A percentile compares a stretch with the other conserved stretches of the same genome.
Conservation (phyloP, 305 asterid species). For the Lippia alba region DNA sequence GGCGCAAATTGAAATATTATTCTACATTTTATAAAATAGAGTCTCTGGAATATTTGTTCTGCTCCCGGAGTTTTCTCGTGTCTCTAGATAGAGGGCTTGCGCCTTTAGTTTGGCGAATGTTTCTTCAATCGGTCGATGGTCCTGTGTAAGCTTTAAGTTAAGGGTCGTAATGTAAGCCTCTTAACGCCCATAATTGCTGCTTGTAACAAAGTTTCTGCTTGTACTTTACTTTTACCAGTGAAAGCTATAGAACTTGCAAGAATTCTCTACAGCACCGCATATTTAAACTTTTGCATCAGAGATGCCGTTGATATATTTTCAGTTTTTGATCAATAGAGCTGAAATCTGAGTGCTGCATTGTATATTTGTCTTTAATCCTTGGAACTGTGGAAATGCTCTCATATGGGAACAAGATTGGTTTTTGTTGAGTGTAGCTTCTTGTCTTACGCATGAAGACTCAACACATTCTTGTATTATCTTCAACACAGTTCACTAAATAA, state of each 20-base stretch:
- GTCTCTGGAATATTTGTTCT: neutral
- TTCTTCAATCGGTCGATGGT: conserved; percentile 18
- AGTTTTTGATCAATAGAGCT: neutral
- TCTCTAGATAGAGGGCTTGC: conserved; percentile 15
- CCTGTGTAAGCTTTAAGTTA: conserved; percentile 16
- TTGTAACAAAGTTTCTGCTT: conserved; percentile 20
- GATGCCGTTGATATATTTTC: neutral
- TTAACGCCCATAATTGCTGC: conserved; percentile 7
- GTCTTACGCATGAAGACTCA: too few species aligned
- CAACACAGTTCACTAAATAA: too few species aligned
- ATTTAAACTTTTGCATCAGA: neutral
- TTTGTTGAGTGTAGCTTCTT: too few species aligned
- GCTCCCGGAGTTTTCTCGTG: conserved; percentile 18
- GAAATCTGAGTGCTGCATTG: too few species aligned
- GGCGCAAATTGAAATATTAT: conserved; percentile 34
- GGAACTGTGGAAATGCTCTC: too few species aligned
- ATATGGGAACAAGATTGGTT: too few species aligned
- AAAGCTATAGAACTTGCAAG: conserved; percentile 13
- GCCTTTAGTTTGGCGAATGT: conserved; percentile 3
- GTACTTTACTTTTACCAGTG: conserved; percentile 13
- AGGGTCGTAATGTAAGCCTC: conserved; percentile 12
- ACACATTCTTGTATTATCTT: too few species aligned
- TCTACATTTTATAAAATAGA: neutral
- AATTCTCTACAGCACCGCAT: neutral
- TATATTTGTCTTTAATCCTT: too few species aligned